Evolutionary conservation across 2,329 filamentous ascomycete species (phyloP).

Genomic region (Ophiostoma novo-ulmi): DNA sequence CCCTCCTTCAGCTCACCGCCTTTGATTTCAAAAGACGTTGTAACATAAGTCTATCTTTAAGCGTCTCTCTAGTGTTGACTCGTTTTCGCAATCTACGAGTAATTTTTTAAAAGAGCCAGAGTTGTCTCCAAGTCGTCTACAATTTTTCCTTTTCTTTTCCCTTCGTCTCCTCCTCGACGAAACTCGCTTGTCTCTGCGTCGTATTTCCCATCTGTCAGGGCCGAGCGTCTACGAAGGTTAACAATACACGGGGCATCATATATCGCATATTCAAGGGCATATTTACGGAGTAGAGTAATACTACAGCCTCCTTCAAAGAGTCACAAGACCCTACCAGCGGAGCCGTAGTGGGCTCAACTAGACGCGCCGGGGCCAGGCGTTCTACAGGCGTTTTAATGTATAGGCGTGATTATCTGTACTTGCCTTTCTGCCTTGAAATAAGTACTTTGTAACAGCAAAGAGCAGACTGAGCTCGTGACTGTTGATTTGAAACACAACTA

Average conservation of each 20-base stretch:
- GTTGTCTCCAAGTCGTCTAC: no score
- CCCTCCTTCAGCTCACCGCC: conserved; percentile 11
- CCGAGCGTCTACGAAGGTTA: not conserved
- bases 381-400: not conserved
- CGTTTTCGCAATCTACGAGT: not conserved
- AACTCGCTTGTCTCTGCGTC: not conserved
- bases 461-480: no score
- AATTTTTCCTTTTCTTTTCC: not conserved
- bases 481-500: no score
- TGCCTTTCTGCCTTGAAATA: no score
- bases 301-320: not conserved
- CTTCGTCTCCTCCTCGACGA: not conserved
- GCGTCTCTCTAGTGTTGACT: not conserved
- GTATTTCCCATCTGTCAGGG: not conserved
- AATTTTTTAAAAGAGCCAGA: no score
- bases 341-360: not conserved
- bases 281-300: not conserved
- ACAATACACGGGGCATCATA: not conserved
- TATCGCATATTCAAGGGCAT: not conserved
- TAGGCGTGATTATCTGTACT: no score
- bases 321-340: conserved; percentile 1
- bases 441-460: no score
- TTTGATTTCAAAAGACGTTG: not conserved
- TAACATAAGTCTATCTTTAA: not conserved
- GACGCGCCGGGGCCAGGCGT: conserved; percentile 2